Conservation (phyloP, 2,329 filamentous ascomycete species). For the Aspergillus unguis region DNA sequence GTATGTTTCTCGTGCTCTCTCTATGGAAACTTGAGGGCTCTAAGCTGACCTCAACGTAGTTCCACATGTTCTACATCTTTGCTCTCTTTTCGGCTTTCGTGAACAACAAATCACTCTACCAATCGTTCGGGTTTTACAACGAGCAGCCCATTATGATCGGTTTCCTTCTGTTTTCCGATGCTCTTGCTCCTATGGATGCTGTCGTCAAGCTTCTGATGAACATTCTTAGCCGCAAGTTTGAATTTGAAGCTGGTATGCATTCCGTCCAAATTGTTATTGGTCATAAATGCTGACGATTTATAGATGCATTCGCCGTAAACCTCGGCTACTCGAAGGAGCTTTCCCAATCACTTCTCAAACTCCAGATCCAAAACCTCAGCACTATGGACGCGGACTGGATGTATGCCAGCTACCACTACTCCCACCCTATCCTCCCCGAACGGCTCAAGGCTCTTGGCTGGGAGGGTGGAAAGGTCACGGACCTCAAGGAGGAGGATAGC, state of each 20-base stretch:
- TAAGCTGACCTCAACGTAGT: constrained; percentile 46
- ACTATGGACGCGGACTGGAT: constrained; percentile 99
- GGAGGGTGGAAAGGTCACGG: constrained; percentile 58
- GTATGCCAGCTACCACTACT: constrained; percentile 98
- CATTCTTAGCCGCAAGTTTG: constrained; percentile 86
- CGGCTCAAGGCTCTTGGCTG: constrained; percentile 86
- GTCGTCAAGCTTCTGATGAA: constrained; percentile 95
- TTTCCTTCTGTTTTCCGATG: constrained; percentile 95
- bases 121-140: constrained; percentile 81
- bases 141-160: constrained; percentile 92
- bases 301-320: constrained; percentile 76
- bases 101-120: constrained; percentile 87
- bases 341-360: constrained; percentile 85
- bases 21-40: neutral
- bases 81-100: constrained; percentile 95
- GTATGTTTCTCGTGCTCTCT: constrained; percentile 46
- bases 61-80: constrained; percentile 96
- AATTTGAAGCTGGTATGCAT: constrained; percentile 79
- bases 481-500: constrained; percentile 51
- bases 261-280: neutral
- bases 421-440: constrained; percentile 93
- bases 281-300: constrained; percentile 16
- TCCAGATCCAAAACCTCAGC: constrained; percentile 96
- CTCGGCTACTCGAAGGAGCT: constrained; percentile 83
- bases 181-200: constrained; percentile 91